Evolutionary conservation across 148 eudicot species (phyloP).

Genomic region (Rhododendron molle): DNA sequence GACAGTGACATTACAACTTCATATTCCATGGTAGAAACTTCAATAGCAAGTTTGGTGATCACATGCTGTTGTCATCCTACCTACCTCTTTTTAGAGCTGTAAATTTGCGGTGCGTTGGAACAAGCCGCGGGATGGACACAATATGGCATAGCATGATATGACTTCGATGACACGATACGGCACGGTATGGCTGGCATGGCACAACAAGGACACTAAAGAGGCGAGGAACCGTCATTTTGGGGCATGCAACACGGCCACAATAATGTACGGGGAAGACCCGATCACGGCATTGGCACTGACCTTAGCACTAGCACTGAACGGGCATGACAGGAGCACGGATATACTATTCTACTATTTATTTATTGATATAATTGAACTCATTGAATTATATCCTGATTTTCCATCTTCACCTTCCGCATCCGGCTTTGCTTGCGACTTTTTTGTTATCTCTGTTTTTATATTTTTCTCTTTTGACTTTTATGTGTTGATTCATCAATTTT

Average conservation of each 20-base stretch:
- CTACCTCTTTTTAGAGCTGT: background rate
- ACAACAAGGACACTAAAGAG: too few species aligned
- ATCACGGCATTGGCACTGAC: too few species aligned
- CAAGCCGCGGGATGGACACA: background rate
- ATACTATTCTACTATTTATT: too few species aligned
- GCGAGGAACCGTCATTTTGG: too few species aligned
- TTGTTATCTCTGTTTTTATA: background rate
- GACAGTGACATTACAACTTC: background rate
- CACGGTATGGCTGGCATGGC: too few species aligned
- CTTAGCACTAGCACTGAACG: too few species aligned
- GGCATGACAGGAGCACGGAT: too few species aligned
- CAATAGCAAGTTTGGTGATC: background rate
- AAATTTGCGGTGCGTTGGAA: background rate
- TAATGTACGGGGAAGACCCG: too few species aligned
- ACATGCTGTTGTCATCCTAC: background rate
- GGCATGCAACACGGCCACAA: too few species aligned
- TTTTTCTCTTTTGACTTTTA: background rate
- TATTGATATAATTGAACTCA: too few species aligned
- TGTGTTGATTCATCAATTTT: background rate
- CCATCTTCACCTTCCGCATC: background rate
- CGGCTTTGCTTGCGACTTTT: background rate
- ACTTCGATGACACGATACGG: too few species aligned
- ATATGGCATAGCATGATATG: background rate
- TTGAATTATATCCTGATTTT: too few species aligned
- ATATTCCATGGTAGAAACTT: background rate